Evolutionary conservation across 2,329 filamentous ascomycete genomes (phyloP).

Genomic region (Orbilia brochopaga): DNA sequence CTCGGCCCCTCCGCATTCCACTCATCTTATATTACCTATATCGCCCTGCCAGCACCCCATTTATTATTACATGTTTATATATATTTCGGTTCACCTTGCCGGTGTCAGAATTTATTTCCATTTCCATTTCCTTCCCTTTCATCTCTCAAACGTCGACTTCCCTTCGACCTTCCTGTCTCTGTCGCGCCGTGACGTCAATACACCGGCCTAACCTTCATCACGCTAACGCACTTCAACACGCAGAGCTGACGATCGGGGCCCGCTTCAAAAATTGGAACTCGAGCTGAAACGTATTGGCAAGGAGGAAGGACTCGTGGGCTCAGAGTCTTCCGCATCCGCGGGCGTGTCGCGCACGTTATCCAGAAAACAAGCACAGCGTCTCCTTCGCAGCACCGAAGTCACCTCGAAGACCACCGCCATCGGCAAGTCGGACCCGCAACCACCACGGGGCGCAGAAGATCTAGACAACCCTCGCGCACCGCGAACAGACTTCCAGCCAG

Average conservation of each 20-base stretch:
- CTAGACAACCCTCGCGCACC: slow-evolving; percentile 8
- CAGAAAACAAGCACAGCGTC: slow-evolving; percentile 53
- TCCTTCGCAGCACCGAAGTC: slow-evolving; percentile 53
- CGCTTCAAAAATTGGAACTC: slow-evolving; percentile 89
- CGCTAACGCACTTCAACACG: slow-evolving; percentile 57
- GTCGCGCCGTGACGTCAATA: not conserved
- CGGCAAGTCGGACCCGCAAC: slow-evolving; percentile 30
- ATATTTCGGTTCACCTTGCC: not conserved
- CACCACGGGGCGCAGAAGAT: slow-evolving; percentile 19
- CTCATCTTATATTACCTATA: slow-evolving; percentile 23
- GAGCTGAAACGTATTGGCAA: slow-evolving; percentile 92
- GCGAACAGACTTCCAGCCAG: slow-evolving; percentile 24
- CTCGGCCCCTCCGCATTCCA: slow-evolving; percentile 36
- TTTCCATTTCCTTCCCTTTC: not conserved
- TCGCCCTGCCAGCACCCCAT: not conserved
- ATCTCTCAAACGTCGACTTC: too few species aligned
- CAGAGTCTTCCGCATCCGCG: slow-evolving; percentile 32
- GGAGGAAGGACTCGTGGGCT: slow-evolving; percentile 73
- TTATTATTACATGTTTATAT: not conserved
- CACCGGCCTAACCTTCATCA: slow-evolving; percentile 23
- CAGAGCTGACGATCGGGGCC: slow-evolving; percentile 80
- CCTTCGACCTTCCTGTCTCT: not conserved
- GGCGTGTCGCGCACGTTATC: slow-evolving; percentile 52
- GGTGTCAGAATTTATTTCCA: not conserved
- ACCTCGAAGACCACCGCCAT: slow-evolving; percentile 49